A percentile compares a stretch with the other conserved stretches of the same genome.
Conservation (phyloP, 306 rosid genomes). For the Crotalaria pallida region DNA sequence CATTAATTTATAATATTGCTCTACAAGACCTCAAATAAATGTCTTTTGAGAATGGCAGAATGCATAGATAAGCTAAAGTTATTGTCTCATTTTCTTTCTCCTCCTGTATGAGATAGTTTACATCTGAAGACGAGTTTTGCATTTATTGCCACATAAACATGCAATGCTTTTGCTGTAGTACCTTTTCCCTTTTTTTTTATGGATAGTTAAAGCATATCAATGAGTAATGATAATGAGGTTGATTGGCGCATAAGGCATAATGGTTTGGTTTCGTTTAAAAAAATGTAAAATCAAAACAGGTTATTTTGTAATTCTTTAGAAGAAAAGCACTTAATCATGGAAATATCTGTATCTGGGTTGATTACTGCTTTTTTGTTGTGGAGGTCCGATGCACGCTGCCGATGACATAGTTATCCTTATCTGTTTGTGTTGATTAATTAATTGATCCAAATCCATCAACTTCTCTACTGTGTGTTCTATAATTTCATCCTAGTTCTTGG, state of each 20-base stretch:
- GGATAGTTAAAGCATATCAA: background rate
- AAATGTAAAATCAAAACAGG: background rate
- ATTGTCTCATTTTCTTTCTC: background rate
- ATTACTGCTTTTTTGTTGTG: background rate
- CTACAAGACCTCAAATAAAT: background rate
- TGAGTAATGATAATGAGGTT: background rate
- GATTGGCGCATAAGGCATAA: background rate
- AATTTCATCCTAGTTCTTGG: background rate
- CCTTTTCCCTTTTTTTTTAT: background rate
- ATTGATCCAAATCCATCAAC: background rate
- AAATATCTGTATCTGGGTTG: background rate
- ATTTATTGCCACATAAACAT: background rate
- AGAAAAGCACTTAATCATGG: background rate
- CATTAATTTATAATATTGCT: background rate
- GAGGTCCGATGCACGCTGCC: background rate
- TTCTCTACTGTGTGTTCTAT: background rate
- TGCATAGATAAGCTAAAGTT: background rate
- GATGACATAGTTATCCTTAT: background rate
- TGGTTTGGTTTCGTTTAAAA: background rate
- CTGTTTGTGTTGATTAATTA: background rate
- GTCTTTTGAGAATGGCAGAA: background rate
- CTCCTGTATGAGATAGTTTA: constrained; percentile 3
- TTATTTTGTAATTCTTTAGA: background rate
- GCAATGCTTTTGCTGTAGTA: background rate
- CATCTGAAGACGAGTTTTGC: background rate